These are phyloP conservation scores for Trichoderma pleuroti DNA, from an alignment of 2,329 filamentous ascomycete species.

Conservation along the genomic window DNA sequence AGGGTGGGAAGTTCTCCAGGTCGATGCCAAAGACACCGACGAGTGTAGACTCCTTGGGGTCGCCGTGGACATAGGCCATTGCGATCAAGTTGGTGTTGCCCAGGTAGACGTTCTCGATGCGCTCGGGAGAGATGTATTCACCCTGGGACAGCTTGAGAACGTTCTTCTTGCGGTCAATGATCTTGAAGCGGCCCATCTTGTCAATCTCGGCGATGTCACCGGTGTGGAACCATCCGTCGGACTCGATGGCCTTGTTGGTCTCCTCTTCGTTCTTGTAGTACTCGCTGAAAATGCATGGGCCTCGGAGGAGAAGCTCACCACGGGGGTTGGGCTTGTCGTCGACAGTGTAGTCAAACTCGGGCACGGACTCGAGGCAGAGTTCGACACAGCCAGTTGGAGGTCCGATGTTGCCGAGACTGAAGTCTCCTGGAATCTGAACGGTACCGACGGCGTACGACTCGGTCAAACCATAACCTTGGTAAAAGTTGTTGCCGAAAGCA, in stretches of 20 bases:
- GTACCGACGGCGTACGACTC: constrained; percentile 81
- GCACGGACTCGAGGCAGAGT: constrained; percentile 78
- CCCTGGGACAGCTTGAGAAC: constrained; percentile 97
- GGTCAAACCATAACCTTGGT: constrained; percentile 90
- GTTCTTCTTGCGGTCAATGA: constrained; percentile 97
- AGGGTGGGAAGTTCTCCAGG: constrained; percentile 76
- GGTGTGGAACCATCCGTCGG: constrained; percentile 95
- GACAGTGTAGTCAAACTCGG: constrained; percentile 88
- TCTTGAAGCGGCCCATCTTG: constrained; percentile 78
- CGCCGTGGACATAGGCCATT: constrained; percentile 87
- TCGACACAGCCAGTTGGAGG: constrained; percentile 65
- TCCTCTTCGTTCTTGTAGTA: constrained; percentile 91
- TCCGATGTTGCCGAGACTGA: constrained; percentile 77
- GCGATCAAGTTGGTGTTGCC: constrained; percentile 74
- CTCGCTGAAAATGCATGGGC: constrained; percentile 74
- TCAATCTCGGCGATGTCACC: constrained; percentile 89
- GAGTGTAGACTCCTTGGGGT: constrained; percentile 74
- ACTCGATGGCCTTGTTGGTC: constrained; percentile 75
- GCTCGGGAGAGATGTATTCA: constrained; percentile 96
- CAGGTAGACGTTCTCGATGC: constrained; percentile 91
- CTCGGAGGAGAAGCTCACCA: constrained; percentile 82
- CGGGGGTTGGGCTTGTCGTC: constrained; percentile 86
- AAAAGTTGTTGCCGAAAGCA: constrained; percentile 72
- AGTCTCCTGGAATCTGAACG: constrained; percentile 68
- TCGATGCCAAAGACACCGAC: constrained; percentile 88